These are phyloP conservation scores for Aspergillus bombycis DNA, from an alignment of 2,329 filamentous ascomycete genomes.

Conservation along the genomic window DNA sequence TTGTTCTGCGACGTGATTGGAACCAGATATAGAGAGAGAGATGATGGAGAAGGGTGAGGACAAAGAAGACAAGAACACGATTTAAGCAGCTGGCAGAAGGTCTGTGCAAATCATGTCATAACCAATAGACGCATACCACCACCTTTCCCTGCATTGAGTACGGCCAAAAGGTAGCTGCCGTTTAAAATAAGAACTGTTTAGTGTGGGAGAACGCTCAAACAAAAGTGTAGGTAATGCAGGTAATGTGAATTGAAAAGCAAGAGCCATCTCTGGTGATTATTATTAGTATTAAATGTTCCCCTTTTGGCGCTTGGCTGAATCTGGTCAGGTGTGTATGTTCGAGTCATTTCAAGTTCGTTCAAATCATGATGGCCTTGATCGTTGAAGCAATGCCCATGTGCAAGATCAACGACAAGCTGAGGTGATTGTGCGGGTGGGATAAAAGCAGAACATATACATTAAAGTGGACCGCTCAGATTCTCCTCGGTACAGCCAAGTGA, in stretches of 20 bases:
- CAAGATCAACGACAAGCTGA: slow-evolving; percentile 10
- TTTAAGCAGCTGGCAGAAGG: neutral
- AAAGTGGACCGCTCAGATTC: neutral
- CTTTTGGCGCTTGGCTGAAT: slow-evolving; percentile 21
- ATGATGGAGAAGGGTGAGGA: neutral
- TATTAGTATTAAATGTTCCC: slow-evolving; percentile 40
- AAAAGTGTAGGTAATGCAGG: slow-evolving; percentile 5
- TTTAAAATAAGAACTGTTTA: too few species aligned
- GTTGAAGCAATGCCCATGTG: slow-evolving; percentile 20
- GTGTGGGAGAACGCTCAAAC: neutral
- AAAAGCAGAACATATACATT: neutral
- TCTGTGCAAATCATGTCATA: neutral
- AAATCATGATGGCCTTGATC: slow-evolving; percentile 31
- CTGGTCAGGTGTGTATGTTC: slow-evolving; percentile 29
- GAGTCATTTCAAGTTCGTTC: slow-evolving; percentile 33
- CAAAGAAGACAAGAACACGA: neutral
- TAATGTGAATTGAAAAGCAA: slow-evolving; percentile 9
- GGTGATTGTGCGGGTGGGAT: neutral
- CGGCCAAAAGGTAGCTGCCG: neutral
- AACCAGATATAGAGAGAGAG: neutral
- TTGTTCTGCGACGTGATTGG: neutral
- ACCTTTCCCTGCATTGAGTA: neutral
- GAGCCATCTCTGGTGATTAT: slow-evolving; percentile 26
- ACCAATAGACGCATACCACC: neutral
- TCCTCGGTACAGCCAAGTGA: neutral